Evolutionary conservation across 2,329 filamentous ascomycete species (phyloP).

Genomic region (Colletotrichum filicis): DNA sequence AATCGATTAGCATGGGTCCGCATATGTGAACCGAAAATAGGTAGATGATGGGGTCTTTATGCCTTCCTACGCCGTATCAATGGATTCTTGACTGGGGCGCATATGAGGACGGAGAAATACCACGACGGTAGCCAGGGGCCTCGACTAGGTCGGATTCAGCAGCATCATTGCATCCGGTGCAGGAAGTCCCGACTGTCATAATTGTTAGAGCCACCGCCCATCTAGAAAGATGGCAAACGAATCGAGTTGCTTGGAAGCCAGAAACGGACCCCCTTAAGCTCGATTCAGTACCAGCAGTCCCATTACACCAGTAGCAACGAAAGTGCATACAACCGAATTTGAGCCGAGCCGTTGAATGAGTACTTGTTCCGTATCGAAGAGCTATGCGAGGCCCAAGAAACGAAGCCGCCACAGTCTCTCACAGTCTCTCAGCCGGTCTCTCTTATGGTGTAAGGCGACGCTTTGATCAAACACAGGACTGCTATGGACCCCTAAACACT

Average conservation of each 20-base stretch:
- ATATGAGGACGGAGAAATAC: not conserved
- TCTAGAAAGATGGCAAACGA: not conserved
- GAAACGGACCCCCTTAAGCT: slow-evolving; percentile 1
- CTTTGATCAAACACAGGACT: not conserved
- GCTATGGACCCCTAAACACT: not conserved
- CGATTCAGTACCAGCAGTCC: not conserved
- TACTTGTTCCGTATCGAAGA: not conserved
- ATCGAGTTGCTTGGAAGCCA: not conserved
- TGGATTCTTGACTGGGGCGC: not conserved
- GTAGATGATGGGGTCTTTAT: not conserved
- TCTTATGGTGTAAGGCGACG: not conserved
- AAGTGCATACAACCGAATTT: not conserved
- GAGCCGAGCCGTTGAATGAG: not conserved
- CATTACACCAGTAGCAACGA: not conserved
- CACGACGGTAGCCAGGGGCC: too few relatives aligned
- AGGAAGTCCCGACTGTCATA: not conserved
- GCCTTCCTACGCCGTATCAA: not conserved
- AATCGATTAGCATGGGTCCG: not conserved
- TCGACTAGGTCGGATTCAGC: not conserved
- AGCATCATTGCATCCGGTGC: not conserved
- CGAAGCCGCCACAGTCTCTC: not conserved
- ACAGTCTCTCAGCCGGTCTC: not conserved
- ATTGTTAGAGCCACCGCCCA: slow-evolving; percentile 28
- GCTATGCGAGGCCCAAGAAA: not conserved
- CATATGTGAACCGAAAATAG: slow-evolving; percentile 10